These are phyloP conservation scores for Xylaria intraflava DNA, from an alignment of 495 filamentous ascomycete species.

Conservation along the genomic window DNA sequence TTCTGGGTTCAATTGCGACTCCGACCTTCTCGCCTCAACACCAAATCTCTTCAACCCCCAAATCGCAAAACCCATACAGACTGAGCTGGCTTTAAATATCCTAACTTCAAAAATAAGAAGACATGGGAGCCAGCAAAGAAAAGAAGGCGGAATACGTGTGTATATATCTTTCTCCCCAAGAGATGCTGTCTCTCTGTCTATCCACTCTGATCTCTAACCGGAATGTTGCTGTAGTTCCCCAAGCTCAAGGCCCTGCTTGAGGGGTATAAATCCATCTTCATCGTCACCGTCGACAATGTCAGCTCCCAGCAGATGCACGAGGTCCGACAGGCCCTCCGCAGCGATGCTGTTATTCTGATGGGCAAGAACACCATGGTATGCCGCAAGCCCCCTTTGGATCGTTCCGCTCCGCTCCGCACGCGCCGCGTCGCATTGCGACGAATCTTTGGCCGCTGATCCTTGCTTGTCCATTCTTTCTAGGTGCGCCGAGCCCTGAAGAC, in stretches of 20 bases:
- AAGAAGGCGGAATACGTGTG: slow-evolving; percentile 83
- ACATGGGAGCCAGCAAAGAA: slow-evolving; percentile 96
- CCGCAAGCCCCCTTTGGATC: not conserved
- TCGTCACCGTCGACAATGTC: slow-evolving; percentile 93
- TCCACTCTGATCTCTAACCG: slow-evolving; percentile 2
- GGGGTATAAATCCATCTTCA: slow-evolving; percentile 92
- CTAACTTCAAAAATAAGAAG: slow-evolving; percentile 92
- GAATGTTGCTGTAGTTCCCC: slow-evolving; percentile 58
- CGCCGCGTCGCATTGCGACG: not conserved
- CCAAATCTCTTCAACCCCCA: slow-evolving; percentile 6
- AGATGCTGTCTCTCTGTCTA: not conserved
- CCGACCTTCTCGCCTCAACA: slow-evolving; percentile 10
- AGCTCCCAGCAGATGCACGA: slow-evolving; percentile 99
- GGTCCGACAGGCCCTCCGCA: slow-evolving; percentile 83
- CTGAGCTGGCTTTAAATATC: slow-evolving; percentile 83
- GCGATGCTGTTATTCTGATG: slow-evolving; percentile 92
- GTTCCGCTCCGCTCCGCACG: not conserved
- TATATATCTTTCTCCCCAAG: not conserved
- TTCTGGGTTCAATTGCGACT: slow-evolving; percentile 11
- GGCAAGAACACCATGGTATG: slow-evolving; percentile 98
- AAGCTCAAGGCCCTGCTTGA: slow-evolving; percentile 93
- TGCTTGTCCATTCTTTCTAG: slow-evolving; percentile 31
- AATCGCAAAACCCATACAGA: slow-evolving; percentile 17
- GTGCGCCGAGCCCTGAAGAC: slow-evolving; percentile 96
- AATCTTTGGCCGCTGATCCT: not conserved